Evolutionary conservation across 495 filamentous ascomycete species (phyloP).

Genomic region (Hypoxylon lienhwacheense): DNA sequence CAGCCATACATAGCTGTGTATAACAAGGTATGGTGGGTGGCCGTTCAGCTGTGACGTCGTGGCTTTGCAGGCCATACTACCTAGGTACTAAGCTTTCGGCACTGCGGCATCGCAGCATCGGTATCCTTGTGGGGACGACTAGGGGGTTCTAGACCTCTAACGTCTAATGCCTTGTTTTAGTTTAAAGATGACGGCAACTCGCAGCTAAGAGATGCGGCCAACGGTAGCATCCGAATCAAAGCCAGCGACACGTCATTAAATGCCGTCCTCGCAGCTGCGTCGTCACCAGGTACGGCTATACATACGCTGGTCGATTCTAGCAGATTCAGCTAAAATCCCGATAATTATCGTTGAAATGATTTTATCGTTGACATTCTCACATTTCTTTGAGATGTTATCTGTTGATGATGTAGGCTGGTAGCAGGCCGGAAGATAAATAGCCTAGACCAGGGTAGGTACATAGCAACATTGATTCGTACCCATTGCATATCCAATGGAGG

Average conservation of each 20-base stretch:
- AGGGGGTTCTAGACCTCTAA: conserved; percentile 12
- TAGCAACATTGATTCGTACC: no score
- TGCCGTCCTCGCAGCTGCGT: no score
- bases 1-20: neutral
- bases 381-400: neutral
- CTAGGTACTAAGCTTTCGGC: neutral
- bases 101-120: neutral
- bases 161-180: conserved; percentile 33
- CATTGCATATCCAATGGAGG: no score
- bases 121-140: conserved; percentile 17
- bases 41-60: conserved; percentile 34
- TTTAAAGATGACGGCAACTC: conserved; percentile 19
- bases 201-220: conserved; percentile 16
- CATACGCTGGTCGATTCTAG: conserved; percentile 1
- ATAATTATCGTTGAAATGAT: neutral
- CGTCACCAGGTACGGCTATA: neutral
- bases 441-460: no score
- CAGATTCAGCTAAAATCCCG: neutral
- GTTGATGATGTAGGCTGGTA: no score
- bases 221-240: conserved; percentile 23
- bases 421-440: no score
- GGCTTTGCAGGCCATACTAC: conserved; percentile 20
- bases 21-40: conserved; percentile 7
- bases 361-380: conserved; percentile 5
- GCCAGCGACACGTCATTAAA: conserved; percentile 34